Percentiles rank a stretch among this genome's conserved stretches.
These are phyloP conservation scores for Cryptomeria japonica DNA, from an alignment of 75 land plant species.

Conservation along the genomic window DNA sequence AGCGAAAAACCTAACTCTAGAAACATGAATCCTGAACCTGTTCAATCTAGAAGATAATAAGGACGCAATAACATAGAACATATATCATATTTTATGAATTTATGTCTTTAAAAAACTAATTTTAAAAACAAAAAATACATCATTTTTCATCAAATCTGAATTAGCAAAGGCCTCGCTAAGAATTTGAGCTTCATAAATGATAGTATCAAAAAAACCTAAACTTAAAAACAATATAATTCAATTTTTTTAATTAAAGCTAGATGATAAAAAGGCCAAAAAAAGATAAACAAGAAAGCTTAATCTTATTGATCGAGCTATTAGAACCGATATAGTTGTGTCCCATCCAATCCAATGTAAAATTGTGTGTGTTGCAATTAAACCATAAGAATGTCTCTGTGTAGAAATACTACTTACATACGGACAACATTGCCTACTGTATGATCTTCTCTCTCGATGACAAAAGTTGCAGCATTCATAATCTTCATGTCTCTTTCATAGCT, in stretches of 20 bases:
- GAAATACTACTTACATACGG: slow-evolving; percentile 66
- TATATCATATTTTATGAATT: background rate
- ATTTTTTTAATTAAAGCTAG: background rate
- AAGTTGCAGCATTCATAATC: slow-evolving; percentile 93
- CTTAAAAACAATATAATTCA: background rate
- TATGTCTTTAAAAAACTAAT: background rate
- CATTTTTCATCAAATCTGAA: background rate
- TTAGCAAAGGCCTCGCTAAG: background rate
- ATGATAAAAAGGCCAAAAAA: background rate
- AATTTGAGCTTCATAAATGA: background rate
- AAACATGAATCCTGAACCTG: background rate
- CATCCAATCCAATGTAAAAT: background rate
- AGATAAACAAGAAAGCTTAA: background rate
- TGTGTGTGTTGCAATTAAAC: background rate
- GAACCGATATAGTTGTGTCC: background rate
- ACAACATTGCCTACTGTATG: slow-evolving; percentile 94
- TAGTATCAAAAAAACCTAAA: background rate
- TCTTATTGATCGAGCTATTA: background rate
- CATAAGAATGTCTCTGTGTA: background rate
- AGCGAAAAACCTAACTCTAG: too few relatives aligned
- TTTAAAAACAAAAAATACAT: background rate
- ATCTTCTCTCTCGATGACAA: slow-evolving; percentile 90
- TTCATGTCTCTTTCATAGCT: slow-evolving; percentile 93
- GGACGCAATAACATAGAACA: background rate
- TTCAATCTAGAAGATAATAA: background rate